Conservation (phyloP, 108 stramenopile species). For the Pinguiococcus pyrenoidosus region DNA sequence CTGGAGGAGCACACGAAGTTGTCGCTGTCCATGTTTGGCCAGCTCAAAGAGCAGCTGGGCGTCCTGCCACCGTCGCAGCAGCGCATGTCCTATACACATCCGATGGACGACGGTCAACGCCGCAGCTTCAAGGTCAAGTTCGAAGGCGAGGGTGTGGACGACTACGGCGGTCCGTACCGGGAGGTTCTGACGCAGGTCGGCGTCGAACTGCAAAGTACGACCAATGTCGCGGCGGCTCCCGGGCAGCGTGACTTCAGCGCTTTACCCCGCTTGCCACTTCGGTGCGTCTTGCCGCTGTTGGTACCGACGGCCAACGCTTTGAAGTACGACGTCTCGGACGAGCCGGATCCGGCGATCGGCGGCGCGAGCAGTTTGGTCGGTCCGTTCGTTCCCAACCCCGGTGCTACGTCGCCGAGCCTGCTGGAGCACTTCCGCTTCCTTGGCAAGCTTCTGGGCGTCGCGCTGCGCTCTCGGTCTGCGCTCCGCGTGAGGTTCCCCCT, state of each 20-base stretch:
- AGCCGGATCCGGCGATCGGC: too few species aligned
- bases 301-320: too few species aligned
- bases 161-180: constrained; percentile 38
- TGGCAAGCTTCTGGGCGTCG: constrained; percentile 40
- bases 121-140: constrained; percentile 37
- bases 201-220: constrained; percentile 5
- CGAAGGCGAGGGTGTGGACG: constrained; percentile 38
- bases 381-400: too few species aligned
- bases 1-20: constrained; percentile 8
- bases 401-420: too few species aligned
- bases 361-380: too few species aligned
- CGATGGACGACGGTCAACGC: constrained; percentile 37
- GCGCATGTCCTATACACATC: constrained; percentile 42
- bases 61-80: constrained; percentile 15
- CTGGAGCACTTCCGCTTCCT: constrained; percentile 30
- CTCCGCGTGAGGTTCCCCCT: constrained; percentile 28
- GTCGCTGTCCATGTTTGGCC: constrained; percentile 15
- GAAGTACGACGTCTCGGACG: too few species aligned
- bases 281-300: constrained; percentile 20
- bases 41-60: constrained; percentile 20
- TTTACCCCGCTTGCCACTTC: too few species aligned
- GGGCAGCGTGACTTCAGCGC: too few species aligned
- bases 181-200: constrained; percentile 12
- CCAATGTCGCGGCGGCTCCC: too few species aligned
- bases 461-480: constrained; percentile 8